Conservation (phyloP, 1,139 yeast species). For the Arxiozyma slooffiae region DNA sequence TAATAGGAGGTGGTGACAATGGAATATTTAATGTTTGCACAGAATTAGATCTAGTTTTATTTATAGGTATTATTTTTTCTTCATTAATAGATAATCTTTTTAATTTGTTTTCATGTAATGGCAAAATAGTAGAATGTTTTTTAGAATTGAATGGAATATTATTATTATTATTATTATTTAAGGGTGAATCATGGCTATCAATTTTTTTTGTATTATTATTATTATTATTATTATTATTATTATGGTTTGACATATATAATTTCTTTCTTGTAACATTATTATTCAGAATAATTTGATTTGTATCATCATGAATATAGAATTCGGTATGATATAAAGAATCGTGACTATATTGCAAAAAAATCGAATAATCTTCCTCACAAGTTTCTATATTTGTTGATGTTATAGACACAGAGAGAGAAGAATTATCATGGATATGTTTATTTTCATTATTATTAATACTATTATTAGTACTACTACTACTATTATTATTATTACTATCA, state of each 20-base stretch:
- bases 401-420: conserved; percentile 1
- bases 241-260: conserved; percentile 5
- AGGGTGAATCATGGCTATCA: conserved; percentile 13
- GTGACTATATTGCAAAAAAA: not conserved
- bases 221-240: not conserved
- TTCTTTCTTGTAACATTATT: conserved; percentile 14
- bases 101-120: conserved; percentile 13
- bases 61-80: not conserved
- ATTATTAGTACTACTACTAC: not conserved
- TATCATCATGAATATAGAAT: conserved; percentile 23
- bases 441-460: not conserved
- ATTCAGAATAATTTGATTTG: conserved; percentile 10
- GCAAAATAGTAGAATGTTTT: conserved; percentile 27
- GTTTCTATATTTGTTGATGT: conserved; percentile 1
- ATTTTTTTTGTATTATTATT: conserved; percentile 7
- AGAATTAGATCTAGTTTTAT: not conserved
- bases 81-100: conserved; percentile 2
- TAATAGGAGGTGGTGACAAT: not conserved
- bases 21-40: not conserved
- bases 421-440: not conserved
- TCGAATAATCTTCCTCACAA: not conserved
- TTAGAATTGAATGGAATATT: conserved; percentile 26
- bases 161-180: conserved; percentile 13
- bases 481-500: not conserved
- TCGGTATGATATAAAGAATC: conserved; percentile 19